phyloP scores from a whole-genome alignment of 768 basidiomycete genomes.

The Suillus weaverae region DNA sequence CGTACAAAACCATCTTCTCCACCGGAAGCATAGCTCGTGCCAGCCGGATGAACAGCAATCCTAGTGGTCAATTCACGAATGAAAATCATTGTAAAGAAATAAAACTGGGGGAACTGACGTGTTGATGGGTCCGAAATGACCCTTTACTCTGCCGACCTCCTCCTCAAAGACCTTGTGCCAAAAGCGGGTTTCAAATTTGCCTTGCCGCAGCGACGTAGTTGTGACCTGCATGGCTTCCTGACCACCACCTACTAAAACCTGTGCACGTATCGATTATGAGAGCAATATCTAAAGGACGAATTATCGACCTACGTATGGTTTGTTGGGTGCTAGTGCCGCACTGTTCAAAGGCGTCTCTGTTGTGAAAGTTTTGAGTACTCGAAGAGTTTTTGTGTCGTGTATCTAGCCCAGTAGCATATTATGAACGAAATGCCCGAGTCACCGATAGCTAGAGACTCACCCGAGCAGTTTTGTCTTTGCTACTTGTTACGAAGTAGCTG shows the following conservation, averaged over 20 bases:
- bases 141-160: conserved; percentile 95
- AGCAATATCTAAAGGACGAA: not conserved
- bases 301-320: conserved; percentile 69
- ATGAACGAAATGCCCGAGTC: not conserved
- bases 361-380: conserved; percentile 88
- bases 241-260: conserved; percentile 93
- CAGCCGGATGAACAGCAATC: conserved; percentile 88
- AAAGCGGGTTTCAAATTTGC: conserved; percentile 97
- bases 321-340: conserved; percentile 79
- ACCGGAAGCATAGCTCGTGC: conserved; percentile 88
- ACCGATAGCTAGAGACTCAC: conserved; percentile 36
- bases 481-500: conserved; percentile 93
- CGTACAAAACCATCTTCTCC: conserved; percentile 96
- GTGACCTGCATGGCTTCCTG: conserved; percentile 98
- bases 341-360: conserved; percentile 97
- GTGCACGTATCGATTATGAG: not conserved
- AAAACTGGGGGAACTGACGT: conserved; percentile 59
- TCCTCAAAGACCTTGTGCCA: conserved; percentile 98
- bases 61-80: conserved; percentile 40
- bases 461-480: conserved; percentile 95
- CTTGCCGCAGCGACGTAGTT: conserved; percentile 89
- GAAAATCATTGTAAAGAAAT: not conserved
- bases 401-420: conserved; percentile 42
- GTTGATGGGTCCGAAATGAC: conserved; percentile 96
- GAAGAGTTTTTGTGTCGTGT: conserved; percentile 86